Conservation (phyloP, 1,139 yeast species). For the Schwanniomyces etchellsii region DNA sequence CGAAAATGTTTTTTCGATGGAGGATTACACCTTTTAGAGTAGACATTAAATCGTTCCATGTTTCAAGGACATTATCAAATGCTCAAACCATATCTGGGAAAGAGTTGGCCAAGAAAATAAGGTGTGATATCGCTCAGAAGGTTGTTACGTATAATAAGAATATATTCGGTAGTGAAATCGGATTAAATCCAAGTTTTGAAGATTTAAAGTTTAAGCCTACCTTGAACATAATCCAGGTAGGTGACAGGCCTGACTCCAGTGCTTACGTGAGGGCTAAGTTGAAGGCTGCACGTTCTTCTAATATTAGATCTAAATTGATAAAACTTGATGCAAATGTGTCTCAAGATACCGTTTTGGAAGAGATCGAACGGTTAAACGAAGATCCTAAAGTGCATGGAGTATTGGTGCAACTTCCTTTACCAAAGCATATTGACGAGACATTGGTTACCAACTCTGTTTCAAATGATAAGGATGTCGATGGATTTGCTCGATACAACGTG, state of each 20-base stretch:
- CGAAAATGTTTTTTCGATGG: no score
- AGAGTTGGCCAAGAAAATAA: slow-evolving; percentile 34
- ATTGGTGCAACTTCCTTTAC: slow-evolving; percentile 69
- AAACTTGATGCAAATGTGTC: slow-evolving; percentile 52
- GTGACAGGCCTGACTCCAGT: slow-evolving; percentile 70
- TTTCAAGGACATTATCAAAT: slow-evolving; percentile 14
- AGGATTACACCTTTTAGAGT: no score
- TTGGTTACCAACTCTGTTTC: slow-evolving; percentile 61
- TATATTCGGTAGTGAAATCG: slow-evolving; percentile 14
- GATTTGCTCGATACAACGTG: slow-evolving; percentile 68
- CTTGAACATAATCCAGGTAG: slow-evolving; percentile 69
- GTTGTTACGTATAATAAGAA: slow-evolving; percentile 33
- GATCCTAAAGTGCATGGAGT: slow-evolving; percentile 67
- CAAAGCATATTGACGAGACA: slow-evolving; percentile 64
- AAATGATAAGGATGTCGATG: slow-evolving; percentile 73
- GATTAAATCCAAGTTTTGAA: slow-evolving; percentile 18
- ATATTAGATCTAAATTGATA: slow-evolving; percentile 53
- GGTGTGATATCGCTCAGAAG: slow-evolving; percentile 34
- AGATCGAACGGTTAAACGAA: slow-evolving; percentile 51
- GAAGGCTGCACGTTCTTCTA: slow-evolving; percentile 67
- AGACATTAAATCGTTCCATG: slow-evolving; percentile 13
- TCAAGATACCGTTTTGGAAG: slow-evolving; percentile 51
- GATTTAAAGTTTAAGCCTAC: slow-evolving; percentile 50
- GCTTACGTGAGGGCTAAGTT: slow-evolving; percentile 72
- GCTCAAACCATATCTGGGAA: slow-evolving; percentile 44